Percentiles rank a stretch among this genome's conserved stretches.
phyloP scores from a whole-genome alignment of 2,329 filamentous ascomycete species.

The Nigrograna mackinnonii region DNA sequence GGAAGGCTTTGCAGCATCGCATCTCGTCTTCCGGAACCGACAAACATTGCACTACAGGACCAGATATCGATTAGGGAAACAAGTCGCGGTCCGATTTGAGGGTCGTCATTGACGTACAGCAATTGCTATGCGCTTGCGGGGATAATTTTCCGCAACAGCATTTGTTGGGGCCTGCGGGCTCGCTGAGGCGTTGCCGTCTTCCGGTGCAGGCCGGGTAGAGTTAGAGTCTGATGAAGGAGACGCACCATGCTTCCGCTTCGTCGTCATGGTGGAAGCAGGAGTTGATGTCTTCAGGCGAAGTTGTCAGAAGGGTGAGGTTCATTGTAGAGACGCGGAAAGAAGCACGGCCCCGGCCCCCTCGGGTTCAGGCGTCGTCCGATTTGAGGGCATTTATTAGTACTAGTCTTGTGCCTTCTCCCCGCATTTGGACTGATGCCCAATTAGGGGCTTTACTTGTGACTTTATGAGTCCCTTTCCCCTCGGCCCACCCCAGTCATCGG shows the following conservation, averaged over 20 bases:
- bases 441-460: too few relatives aligned
- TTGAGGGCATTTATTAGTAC: too few relatives aligned
- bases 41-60: constrained; percentile 29
- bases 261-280: constrained; percentile 12
- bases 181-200: constrained; percentile 7
- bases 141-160: constrained; percentile 22
- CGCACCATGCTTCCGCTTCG: constrained; percentile 20
- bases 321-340: too few relatives aligned
- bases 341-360: too few relatives aligned
- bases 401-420: too few relatives aligned
- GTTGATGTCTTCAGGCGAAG: not conserved
- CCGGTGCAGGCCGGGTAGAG: constrained; percentile 4
- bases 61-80: not conserved
- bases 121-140: constrained; percentile 27
- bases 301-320: constrained; percentile 1
- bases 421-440: too few relatives aligned
- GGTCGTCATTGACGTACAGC: constrained; percentile 24
- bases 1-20: constrained; percentile 28
- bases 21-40: constrained; percentile 28
- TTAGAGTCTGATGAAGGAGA: constrained; percentile 8
- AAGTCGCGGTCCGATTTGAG: too few relatives aligned
- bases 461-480: too few relatives aligned
- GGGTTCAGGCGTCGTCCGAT: too few relatives aligned
- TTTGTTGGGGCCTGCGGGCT: constrained; percentile 12
- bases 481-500: too few relatives aligned